Conservation (phyloP, 306 rosid species). For the Dalbergia cultrata region DNA sequence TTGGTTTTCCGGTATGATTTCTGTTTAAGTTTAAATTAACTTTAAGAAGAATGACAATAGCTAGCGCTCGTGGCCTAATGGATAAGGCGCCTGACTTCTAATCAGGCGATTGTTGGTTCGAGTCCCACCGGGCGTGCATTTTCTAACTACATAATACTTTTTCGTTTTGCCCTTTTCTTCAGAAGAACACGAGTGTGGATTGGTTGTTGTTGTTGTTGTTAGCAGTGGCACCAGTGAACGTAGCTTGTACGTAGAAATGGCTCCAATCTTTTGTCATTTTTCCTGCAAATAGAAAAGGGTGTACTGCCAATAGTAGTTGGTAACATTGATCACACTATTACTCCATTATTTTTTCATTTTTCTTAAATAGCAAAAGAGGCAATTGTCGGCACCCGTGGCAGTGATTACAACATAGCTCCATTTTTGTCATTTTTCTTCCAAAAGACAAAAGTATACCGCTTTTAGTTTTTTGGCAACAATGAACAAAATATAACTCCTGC, state of each 20-base stretch:
- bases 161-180: background rate
- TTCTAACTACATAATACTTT: background rate
- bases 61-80: conserved; percentile 65
- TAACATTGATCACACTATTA: background rate
- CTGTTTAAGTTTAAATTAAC: too few species aligned
- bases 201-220: too few species aligned
- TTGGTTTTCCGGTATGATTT: too few species aligned
- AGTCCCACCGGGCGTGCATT: conserved; percentile 56
- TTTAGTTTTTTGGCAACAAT: background rate
- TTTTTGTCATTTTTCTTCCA: background rate
- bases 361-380: background rate
- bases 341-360: background rate
- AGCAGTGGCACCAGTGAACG: too few species aligned
- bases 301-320: background rate
- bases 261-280: background rate
- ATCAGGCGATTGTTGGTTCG: conserved; percentile 61
- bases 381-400: background rate
- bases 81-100: conserved; percentile 66
- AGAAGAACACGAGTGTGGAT: background rate
- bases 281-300: background rate
- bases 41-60: too few species aligned
- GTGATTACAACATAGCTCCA: background rate
- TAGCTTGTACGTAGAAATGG: background rate
- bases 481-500: background rate
- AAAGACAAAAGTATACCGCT: background rate